Evolutionary conservation across 345 rosid species (phyloP).

Genomic region (Euphorbia tirucalli): DNA sequence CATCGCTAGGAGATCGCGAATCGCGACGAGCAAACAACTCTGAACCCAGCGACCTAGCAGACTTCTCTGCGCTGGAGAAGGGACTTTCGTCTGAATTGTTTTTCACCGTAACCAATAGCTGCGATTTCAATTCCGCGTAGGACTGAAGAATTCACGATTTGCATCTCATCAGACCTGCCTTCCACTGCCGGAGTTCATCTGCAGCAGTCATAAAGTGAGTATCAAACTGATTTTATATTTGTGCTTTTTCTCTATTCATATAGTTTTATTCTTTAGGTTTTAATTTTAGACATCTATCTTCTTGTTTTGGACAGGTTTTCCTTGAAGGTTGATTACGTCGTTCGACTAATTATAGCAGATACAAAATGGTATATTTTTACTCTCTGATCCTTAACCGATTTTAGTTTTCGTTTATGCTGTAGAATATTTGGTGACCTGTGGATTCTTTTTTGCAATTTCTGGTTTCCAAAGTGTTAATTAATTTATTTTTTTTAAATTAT

Average conservation of each 20-base stretch:
- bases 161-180: too few species aligned
- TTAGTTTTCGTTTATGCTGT: not conserved
- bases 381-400: not conserved
- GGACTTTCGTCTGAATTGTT: too few species aligned
- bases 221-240: too few species aligned
- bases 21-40: too few species aligned
- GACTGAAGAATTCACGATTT: too few species aligned
- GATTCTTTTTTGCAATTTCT: not conserved
- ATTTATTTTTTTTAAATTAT: not conserved
- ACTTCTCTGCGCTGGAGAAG: too few species aligned
- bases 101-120: too few species aligned
- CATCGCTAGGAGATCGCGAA: too few species aligned
- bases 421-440: not conserved
- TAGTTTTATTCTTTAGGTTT: not conserved
- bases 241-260: not conserved
- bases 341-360: conserved; percentile 8
- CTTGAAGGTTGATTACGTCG: conserved; percentile 19
- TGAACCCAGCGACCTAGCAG: too few species aligned
- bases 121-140: too few species aligned
- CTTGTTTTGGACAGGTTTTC: conserved; percentile 21
- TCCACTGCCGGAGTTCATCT: too few species aligned
- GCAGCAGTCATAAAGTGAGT: too few species aligned
- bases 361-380: conserved; percentile 35
- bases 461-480: not conserved
- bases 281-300: not conserved